Base-by-base conservation (phyloP, 139 green algal species). In the Zygnema circumcarinatum region DNA sequence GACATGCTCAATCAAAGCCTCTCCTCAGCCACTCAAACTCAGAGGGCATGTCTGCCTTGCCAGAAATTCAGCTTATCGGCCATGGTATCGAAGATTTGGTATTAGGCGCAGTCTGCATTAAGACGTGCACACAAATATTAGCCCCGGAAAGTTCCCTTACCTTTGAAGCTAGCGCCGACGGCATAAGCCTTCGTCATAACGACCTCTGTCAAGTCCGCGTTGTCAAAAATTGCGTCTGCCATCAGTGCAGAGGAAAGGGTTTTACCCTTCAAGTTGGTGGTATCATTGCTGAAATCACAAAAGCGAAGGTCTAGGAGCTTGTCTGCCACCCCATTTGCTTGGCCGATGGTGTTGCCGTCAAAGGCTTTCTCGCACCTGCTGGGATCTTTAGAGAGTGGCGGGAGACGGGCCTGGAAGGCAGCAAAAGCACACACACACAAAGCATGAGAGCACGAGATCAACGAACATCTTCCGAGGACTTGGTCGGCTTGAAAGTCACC, bases 241-340 rank as follows among this genome's bases (percentile, higher is more conserved):
- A 99, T 92, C 22, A 99, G 92, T 0, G 96, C 97, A 2, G 96
- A 95, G 47, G 95, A 94, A 72, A 99, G 91, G 36, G 94, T 94
- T 86, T 97, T 98, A 41, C 84, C 92, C 16, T 52, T 84, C 33
- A 99, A 88, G 86, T 98, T 89, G 21, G 38, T 36, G 35, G 85
- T 91, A 31, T 87, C 74, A 38, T 80, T 47, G 29, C 25, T 88
- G 47, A 83, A 91, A 54, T 91, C 41, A 88, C 89, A 92, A n/a
- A 67, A 38, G 31, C 96, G 90, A 41, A 99, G 89, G 91, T 99
- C 96, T 53, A 99, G 91, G 16, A 96, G 20, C 76, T 94, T 97
- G 94, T 98, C 95, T 1, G 91, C 94, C 47, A 99, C 96, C 21
- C 95, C 96, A 80, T 99, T 99, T 53, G 96, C 96, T 94, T 97